Percentiles rank a stretch among this genome's conserved stretches.
phyloP scores from a whole-genome alignment of 176 grass and related monocot genomes.

The Hordeum vulgare region DNA sequence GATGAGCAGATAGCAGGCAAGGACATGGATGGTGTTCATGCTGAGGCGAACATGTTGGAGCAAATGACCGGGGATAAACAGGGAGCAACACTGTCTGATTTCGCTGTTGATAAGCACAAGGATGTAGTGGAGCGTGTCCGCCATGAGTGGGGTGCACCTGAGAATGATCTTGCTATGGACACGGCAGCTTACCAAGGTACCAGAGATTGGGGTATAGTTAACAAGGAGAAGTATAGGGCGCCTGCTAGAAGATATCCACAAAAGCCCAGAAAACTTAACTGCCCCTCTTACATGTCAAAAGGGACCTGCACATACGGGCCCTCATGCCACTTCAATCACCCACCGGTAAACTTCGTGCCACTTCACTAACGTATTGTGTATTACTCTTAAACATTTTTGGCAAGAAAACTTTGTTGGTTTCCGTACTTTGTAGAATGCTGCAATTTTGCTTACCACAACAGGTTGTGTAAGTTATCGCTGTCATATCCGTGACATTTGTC shows the following conservation, averaged over 20 bases:
- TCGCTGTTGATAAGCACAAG: neutral
- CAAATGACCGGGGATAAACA: neutral
- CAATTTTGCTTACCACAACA: neutral
- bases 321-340: constrained; percentile 52
- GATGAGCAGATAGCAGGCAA: neutral
- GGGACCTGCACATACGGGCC: constrained; percentile 32
- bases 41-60: neutral
- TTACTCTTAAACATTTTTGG: neutral
- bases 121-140: neutral
- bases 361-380: constrained; percentile 1
- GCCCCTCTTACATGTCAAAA: constrained; percentile 40
- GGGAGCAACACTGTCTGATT: neutral
- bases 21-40: neutral
- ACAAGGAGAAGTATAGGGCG: constrained; percentile 22
- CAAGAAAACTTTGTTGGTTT: neutral
- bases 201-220: neutral
- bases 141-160: neutral
- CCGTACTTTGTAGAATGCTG: neutral
- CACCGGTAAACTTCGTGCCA: constrained; percentile 7
- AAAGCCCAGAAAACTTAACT: constrained; percentile 45
- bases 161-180: neutral
- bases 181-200: neutral
- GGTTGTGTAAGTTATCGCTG: neutral
- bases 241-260: constrained; percentile 28
- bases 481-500: neutral